These are phyloP conservation scores for Polychytrium aggregatum DNA, from an alignment of 192 early-diverging fungal genomes.

Conservation along the genomic window DNA sequence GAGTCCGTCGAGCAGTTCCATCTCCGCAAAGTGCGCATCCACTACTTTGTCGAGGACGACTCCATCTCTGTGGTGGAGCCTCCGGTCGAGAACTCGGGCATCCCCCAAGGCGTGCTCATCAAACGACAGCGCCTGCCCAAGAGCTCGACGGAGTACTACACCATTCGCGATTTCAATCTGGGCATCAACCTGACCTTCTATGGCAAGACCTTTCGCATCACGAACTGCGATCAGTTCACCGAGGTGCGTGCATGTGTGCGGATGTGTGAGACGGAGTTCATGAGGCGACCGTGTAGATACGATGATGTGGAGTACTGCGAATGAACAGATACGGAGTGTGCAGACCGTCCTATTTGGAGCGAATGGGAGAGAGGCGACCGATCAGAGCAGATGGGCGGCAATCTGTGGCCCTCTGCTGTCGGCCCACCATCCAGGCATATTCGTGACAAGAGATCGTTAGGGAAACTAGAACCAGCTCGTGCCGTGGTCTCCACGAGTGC, in stretches of 20 bases:
- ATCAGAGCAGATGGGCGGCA: too few species aligned
- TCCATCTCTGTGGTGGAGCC: conserved; percentile 55
- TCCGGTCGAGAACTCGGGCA: conserved; percentile 47
- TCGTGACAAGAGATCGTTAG: too few species aligned
- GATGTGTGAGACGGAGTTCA: background rate
- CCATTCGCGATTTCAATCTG: conserved; percentile 40
- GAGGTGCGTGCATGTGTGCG: conserved; percentile 13
- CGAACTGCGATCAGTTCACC: conserved; percentile 49
- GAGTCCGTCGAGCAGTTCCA: conserved; percentile 51
- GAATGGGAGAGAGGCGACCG: too few species aligned
- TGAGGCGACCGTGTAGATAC: background rate
- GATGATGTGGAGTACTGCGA: background rate
- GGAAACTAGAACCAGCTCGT: too few species aligned
- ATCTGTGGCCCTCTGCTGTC: too few species aligned
- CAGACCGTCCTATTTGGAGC: too few species aligned
- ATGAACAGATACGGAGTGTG: too few species aligned
- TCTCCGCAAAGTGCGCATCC: conserved; percentile 42
- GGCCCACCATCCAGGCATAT: too few species aligned
- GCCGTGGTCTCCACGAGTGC: too few species aligned
- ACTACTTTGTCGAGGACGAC: conserved; percentile 53
- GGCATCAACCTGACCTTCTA: conserved; percentile 49
- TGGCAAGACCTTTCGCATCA: conserved; percentile 48
- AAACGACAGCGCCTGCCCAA: conserved; percentile 52
- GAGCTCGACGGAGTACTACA: conserved; percentile 35
- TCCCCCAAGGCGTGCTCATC: conserved; percentile 52